Base-by-base conservation (phyloP, 2,329 filamentous ascomycete genomes). In the Neospermospora avenae region DNA sequence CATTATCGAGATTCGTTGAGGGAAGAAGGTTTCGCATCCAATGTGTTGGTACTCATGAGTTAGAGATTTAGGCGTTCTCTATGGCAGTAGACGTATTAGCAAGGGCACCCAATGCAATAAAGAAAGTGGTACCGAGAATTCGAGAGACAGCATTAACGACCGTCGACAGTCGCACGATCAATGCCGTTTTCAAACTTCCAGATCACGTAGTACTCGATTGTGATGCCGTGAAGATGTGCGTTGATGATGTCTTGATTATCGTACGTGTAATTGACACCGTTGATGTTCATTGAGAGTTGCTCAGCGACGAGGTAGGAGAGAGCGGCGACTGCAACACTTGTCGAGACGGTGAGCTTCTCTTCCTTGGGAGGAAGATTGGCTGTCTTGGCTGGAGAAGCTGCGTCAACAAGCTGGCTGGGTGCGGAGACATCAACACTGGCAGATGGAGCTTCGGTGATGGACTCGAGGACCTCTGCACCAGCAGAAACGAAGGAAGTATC, bases 261-360 rank as follows among this genome's bases (percentile, higher is more conserved):
- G 16, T 57, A 57, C 13, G 20, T 14, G 31, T 39, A n/a, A 11
- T 49, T 20, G 46, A 22, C 14, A 16, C 35, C 25, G 20, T 49
- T 22, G 37, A 44, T 58, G 16, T 28, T 20, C 45, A 52, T 42
- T 22, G 37, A 41, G 16, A 28, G n/a, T 11, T n/a, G 24, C 16
- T 44, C 51, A 20, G 18, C 20, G 14, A 11, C 39, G 51, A 41
- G 25, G 41, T 37, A 31, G 22, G 24, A 16, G 4, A 46, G 53
- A 25, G 46, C 34, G n/a, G 25, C 16, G 24, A 51, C 39, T 53
- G 51, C 57, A 24, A 39, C 42, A 58, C 42, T 55, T 58, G 37
- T 35, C 22, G 25, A 16, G 18, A 37, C 48, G n/a, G 18, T 16
- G 48, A 51, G 28, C 10, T n/a, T 18, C 28, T 51, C 28, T 24